A percentile compares a stretch with the other conserved stretches of the same genome.
Evolutionary conservation across 257 asterid species (phyloP).

Genomic region (Solanum habrochaites): DNA sequence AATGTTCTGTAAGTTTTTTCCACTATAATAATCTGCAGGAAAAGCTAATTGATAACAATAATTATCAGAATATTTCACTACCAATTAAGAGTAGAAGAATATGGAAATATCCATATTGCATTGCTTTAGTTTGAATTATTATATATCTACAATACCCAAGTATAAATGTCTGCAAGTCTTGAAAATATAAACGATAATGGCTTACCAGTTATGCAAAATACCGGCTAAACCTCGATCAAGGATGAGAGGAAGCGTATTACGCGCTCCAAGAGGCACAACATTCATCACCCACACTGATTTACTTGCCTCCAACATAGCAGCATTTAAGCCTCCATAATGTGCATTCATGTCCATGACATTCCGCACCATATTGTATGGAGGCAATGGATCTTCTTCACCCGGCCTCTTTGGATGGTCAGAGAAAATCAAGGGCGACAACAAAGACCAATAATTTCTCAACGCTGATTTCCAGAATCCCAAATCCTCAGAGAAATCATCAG

Average conservation of each 20-base stretch:
- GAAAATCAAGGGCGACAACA: conserved; percentile 88
- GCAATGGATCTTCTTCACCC: conserved; percentile 85
- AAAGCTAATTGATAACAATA: not conserved
- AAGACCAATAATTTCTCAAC: conserved; percentile 80
- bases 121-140: not conserved
- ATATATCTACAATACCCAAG: not conserved
- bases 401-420: conserved; percentile 97
- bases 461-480: conserved; percentile 64
- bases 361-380: conserved; percentile 85
- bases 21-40: not conserved
- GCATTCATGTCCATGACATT: conserved; percentile 96
- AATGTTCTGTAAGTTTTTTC: not conserved
- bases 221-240: conserved; percentile 72
- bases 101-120: not conserved
- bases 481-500: conserved; percentile 68
- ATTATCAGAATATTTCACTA: not conserved
- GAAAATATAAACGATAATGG: not conserved
- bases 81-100: not conserved
- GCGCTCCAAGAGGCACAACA: conserved; percentile 70
- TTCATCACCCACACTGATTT: conserved; percentile 92
- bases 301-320: conserved; percentile 52
- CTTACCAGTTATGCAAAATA: conserved; percentile 74
- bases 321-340: conserved; percentile 74
- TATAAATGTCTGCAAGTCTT: not conserved
- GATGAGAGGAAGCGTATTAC: conserved; percentile 63